These are phyloP conservation scores for Picocystis sp. DNA, from an alignment of 163 green algal genomes.

Conservation along the genomic window DNA sequence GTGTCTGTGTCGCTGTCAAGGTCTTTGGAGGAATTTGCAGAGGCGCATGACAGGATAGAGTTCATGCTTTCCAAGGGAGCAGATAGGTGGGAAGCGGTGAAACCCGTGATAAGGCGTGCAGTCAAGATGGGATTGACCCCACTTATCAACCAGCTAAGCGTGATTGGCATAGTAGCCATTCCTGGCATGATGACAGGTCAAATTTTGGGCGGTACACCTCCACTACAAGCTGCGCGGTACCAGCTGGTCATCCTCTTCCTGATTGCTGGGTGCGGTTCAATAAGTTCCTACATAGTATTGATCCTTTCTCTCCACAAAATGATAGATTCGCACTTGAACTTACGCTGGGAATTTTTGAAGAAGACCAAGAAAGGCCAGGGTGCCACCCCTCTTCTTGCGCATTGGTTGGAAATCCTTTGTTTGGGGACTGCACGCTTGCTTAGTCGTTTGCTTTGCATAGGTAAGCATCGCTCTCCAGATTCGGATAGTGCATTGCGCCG, in stretches of 20 bases:
- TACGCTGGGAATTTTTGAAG: too few species aligned
- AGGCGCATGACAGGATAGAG: constrained; percentile 40
- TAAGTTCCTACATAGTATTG: too few species aligned
- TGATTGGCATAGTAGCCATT: constrained; percentile 60
- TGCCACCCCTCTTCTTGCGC: too few species aligned
- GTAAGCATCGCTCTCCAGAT: too few species aligned
- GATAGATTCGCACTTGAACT: too few species aligned
- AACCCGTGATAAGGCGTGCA: constrained; percentile 22
- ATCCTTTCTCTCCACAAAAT: too few species aligned
- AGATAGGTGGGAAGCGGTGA: constrained; percentile 41
- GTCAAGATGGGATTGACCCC: constrained; percentile 44
- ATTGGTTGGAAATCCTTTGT: too few species aligned
- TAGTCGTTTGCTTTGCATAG: too few species aligned
- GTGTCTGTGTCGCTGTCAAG: constrained; percentile 50
- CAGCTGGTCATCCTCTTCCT: constrained; percentile 59
- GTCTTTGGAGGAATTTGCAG: constrained; percentile 51
- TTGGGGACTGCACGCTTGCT: too few species aligned
- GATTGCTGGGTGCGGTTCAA: constrained; percentile 19
- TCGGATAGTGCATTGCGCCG: too few species aligned
- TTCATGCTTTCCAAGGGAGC: constrained; percentile 53
- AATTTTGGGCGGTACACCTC: constrained; percentile 54
- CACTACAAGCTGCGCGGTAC: constrained; percentile 46
- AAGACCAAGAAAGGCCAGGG: too few species aligned
- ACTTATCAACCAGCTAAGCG: constrained; percentile 67
- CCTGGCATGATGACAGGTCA: constrained; percentile 79